Base-by-base conservation (phyloP, 2,329 filamentous ascomycete species). In the Aspergillus pseudonomiae region DNA sequence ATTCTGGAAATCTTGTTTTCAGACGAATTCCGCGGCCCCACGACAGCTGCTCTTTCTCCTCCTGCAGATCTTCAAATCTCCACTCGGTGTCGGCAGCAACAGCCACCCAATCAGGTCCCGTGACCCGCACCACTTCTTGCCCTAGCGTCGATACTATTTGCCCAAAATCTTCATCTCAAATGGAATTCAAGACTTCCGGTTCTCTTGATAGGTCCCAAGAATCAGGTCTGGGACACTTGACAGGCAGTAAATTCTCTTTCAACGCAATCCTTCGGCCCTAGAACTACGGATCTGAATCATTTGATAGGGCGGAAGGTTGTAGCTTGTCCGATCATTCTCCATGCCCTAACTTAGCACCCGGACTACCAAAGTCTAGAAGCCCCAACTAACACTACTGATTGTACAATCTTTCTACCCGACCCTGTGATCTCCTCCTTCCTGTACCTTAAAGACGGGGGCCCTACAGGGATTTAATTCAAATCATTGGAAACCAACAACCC, bases 21-120 rank as follows among this genome's bases (percentile, higher is more conserved):
- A 34, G 30, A 21, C 7, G 12, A 36, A 24, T 10, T 54, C 30
- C 52, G 52, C 32, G 19, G 52, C 52, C 30, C 52, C 30, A 36
- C 52, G 50, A 53, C 50, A 34, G 28, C 50, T 34, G 48, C 28
- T 34, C 28, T 53, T 16, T n/a, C n/a, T 53, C 24, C 28, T 53
- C 30, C 50, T 53, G 52, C 52, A 54, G 52, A 54, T 54, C 52
- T 19, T 30, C 32, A 24, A 54, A 54, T 54, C 52, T 54, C 52
- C 30, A 54, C 26, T 36, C n/a, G 5, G 16, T 21, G 16, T 54
- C 52, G 52, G 52, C 30, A 36, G 32, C 4, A 39, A 36, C 6
- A 7, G 52, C 52, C 52, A 36, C 6, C 52, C 52, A 54, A 54
- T 54, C 52, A 54, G 3, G 21, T 36, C 16, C 52, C 30, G 52